Evolutionary conservation across 2,329 filamentous ascomycete species (phyloP).

Genomic region (Colletotrichum sp.): DNA sequence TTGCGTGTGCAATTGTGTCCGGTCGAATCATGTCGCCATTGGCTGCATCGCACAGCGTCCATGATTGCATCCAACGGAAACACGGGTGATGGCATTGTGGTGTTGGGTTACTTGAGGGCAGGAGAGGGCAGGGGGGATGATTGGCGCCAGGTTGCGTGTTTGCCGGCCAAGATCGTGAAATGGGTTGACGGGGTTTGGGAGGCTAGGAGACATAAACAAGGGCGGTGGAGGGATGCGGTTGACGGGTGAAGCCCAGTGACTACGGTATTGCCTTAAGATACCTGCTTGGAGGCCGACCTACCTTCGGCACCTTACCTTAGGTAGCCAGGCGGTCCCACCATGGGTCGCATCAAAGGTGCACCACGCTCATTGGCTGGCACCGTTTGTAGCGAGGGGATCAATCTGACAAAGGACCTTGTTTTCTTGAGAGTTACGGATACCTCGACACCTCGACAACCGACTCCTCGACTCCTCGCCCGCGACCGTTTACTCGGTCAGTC

Average conservation of each 20-base stretch:
- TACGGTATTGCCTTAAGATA: too few species aligned
- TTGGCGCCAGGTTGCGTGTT: conserved; percentile 19
- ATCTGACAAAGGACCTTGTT: neutral
- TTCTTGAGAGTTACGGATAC: neutral
- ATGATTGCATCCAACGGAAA: neutral
- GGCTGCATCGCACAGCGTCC: neutral
- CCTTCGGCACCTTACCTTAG: too few species aligned
- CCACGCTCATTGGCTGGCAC: neutral
- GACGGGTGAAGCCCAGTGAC: too few species aligned
- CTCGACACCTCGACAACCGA: neutral
- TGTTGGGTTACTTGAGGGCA: neutral
- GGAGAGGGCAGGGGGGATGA: neutral
- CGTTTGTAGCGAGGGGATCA: neutral
- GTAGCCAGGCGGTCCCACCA: neutral
- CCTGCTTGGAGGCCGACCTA: too few species aligned
- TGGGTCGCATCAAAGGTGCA: neutral
- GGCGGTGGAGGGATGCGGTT: too few species aligned
- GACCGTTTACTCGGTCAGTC: neutral
- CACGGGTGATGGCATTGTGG: conserved; percentile 15
- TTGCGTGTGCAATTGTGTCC: neutral
- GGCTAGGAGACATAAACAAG: neutral
- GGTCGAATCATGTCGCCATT: neutral
- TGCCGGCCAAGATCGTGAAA: conserved; percentile 16
- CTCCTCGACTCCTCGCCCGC: neutral
- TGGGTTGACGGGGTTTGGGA: neutral